A percentile compares a stretch with the other conserved stretches of the same genome.
phyloP scores from a whole-genome alignment of 495 filamentous ascomycete species.

The Emericellopsis terricola region DNA sequence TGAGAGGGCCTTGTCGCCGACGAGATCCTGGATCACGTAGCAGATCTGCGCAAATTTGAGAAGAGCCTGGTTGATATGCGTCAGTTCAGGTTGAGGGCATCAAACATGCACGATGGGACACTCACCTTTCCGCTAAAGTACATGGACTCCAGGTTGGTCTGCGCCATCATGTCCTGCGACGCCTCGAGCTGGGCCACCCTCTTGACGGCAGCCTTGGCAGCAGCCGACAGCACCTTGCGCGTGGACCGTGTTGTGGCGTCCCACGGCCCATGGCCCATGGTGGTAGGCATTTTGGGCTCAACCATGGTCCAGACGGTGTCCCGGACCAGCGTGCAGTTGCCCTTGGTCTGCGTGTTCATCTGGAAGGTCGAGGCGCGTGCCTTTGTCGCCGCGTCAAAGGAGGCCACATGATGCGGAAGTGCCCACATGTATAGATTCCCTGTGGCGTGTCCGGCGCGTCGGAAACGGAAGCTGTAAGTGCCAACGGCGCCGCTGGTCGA shows the following conservation, averaged over 20 bases:
- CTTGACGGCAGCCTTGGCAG: conserved; percentile 34
- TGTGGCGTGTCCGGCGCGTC: conserved; percentile 42
- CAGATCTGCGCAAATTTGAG: conserved; percentile 70
- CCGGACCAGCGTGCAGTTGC: conserved; percentile 51
- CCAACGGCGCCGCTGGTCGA: conserved; percentile 37
- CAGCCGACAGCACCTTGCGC: conserved; percentile 28
- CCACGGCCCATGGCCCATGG: conserved; percentile 66
- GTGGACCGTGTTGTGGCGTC: conserved; percentile 30
- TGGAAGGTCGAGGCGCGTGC: conserved; percentile 19
- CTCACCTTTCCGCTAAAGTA: conserved; percentile 80
- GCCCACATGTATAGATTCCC: conserved; percentile 65
- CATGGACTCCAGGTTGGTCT: conserved; percentile 73
- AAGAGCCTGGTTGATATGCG: conserved; percentile 37
- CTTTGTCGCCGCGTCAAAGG: conserved; percentile 45
- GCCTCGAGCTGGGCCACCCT: conserved; percentile 46
- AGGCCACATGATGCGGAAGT: conserved; percentile 66
- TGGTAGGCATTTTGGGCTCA: conserved; percentile 51
- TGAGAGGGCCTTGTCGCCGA: conserved; percentile 39
- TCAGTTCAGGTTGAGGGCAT: neutral
- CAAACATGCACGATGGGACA: neutral
- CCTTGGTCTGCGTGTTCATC: conserved; percentile 76
- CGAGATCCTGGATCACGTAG: conserved; percentile 48
- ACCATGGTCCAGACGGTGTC: conserved; percentile 66
- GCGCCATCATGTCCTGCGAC: conserved; percentile 45
- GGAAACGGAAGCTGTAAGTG: conserved; percentile 54